Conservation (phyloP, 2,329 filamentous ascomycete genomes). For the Stemphylium vesicarium region DNA sequence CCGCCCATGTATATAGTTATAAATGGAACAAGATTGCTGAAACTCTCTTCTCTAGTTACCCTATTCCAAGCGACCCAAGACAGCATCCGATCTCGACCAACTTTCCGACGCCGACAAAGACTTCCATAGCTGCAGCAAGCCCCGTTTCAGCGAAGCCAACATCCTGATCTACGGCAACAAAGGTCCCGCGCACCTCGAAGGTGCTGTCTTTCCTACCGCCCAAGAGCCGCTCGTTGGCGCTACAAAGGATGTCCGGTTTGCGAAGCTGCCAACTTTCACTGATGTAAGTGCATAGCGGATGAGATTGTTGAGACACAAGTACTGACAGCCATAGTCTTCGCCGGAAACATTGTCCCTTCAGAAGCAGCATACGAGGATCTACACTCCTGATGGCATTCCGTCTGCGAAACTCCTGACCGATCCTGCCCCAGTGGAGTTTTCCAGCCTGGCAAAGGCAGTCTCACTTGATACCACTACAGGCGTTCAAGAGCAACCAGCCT, state of each 20-base stretch:
- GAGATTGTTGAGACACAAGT: not conserved
- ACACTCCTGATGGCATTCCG: slow-evolving; percentile 62
- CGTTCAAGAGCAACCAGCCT: slow-evolving; percentile 74
- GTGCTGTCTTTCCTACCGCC: slow-evolving; percentile 61
- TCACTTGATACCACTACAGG: slow-evolving; percentile 47
- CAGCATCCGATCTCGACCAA: slow-evolving; percentile 66
- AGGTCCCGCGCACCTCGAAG: slow-evolving; percentile 50
- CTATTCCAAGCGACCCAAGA: slow-evolving; percentile 79
- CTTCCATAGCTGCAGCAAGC: slow-evolving; percentile 77
- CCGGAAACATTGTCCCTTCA: slow-evolving; percentile 64
- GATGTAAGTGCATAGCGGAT: slow-evolving; percentile 42
- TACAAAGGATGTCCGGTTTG: slow-evolving; percentile 68
- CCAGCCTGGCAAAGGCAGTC: slow-evolving; percentile 55
- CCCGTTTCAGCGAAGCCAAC: slow-evolving; percentile 78
- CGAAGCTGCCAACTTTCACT: slow-evolving; percentile 62
- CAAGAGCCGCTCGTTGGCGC: slow-evolving; percentile 68
- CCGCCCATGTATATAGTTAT: slow-evolving; percentile 53
- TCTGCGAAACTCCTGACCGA: slow-evolving; percentile 58
- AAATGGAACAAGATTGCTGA: slow-evolving; percentile 50
- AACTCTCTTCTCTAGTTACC: slow-evolving; percentile 71
- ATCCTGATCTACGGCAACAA: slow-evolving; percentile 70
- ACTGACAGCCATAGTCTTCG: slow-evolving; percentile 55
- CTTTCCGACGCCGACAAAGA: slow-evolving; percentile 68
- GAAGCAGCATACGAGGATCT: slow-evolving; percentile 58
- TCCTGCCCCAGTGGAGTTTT: slow-evolving; percentile 59